phyloP scores from a whole-genome alignment of 768 basidiomycete genomes.

The Trametes meyenii region DNA sequence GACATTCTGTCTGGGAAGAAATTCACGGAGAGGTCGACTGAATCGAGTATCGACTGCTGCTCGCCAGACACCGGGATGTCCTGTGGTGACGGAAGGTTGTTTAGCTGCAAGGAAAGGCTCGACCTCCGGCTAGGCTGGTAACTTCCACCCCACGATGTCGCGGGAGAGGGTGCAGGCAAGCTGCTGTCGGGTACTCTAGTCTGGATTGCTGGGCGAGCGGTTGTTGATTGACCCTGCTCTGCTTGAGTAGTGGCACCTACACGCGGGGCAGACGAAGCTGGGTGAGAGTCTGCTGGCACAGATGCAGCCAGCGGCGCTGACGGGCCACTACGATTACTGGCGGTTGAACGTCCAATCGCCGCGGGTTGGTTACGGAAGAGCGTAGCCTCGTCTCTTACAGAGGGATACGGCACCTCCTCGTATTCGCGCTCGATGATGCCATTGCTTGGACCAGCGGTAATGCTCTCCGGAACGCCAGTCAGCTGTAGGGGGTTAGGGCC shows the following conservation, averaged over 20 bases:
- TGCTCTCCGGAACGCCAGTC: slow-evolving; percentile 6
- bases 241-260: not conserved
- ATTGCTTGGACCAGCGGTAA: slow-evolving; percentile 10
- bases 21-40: not conserved
- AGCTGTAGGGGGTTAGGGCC: slow-evolving; percentile 29
- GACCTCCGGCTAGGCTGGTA: slow-evolving; percentile 11
- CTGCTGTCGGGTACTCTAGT: not conserved
- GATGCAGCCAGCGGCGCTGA: not conserved
- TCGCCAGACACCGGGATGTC: slow-evolving; percentile 6
- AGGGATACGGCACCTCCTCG: not conserved
- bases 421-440: slow-evolving; percentile 1
- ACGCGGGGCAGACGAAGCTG: not conserved
- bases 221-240: not conserved
- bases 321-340: not conserved
- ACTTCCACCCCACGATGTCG: slow-evolving; percentile 22
- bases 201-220: not conserved
- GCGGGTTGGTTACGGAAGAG: slow-evolving; percentile 1
- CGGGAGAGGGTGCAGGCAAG: slow-evolving; percentile 16
- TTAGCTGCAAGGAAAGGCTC: slow-evolving; percentile 19
- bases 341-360: not conserved
- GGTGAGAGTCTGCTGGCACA: not conserved
- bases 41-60: slow-evolving; percentile 12
- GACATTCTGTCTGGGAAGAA: slow-evolving; percentile 4
- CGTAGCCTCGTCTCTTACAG: slow-evolving; percentile 1
- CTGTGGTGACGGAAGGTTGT: slow-evolving; percentile 12